Conservation (phyloP, 192 early-diverging fungal genomes). For the Umbelopsis sp. region DNA sequence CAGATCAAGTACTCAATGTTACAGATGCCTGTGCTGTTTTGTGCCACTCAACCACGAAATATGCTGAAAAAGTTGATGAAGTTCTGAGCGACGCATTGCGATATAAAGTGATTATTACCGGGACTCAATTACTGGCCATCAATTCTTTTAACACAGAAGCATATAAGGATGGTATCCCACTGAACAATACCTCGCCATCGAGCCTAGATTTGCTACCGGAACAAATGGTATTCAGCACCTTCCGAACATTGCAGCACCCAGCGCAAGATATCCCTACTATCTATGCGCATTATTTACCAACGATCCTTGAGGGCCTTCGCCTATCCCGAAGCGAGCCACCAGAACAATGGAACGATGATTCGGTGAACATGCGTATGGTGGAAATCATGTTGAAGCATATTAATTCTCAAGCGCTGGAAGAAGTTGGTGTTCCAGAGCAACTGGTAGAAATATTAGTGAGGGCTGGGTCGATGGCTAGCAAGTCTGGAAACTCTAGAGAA, state of each 20-base stretch:
- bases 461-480: not conserved
- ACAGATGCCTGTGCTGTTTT: not conserved
- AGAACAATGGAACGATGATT: constrained; percentile 1
- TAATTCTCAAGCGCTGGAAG: not conserved
- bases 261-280: not conserved
- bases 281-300: not conserved
- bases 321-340: not conserved
- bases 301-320: not conserved
- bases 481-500: not conserved
- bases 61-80: too few species aligned
- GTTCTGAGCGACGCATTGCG: too few species aligned
- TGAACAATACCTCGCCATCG: too few species aligned
- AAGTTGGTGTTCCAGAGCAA: not conserved
- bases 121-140: too few species aligned
- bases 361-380: not conserved
- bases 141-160: too few species aligned
- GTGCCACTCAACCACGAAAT: not conserved
- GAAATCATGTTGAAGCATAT: not conserved
- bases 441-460: not conserved
- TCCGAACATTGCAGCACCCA: not conserved
- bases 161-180: too few species aligned
- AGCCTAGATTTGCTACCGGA: too few species aligned
- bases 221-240: not conserved
- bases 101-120: too few species aligned
- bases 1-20: not conserved